Percentiles rank a stretch among this genome's conserved stretches.
Conservation (phyloP, 2,329 filamentous ascomycete species). For the Sclerotinia sclerotiorum region DNA sequence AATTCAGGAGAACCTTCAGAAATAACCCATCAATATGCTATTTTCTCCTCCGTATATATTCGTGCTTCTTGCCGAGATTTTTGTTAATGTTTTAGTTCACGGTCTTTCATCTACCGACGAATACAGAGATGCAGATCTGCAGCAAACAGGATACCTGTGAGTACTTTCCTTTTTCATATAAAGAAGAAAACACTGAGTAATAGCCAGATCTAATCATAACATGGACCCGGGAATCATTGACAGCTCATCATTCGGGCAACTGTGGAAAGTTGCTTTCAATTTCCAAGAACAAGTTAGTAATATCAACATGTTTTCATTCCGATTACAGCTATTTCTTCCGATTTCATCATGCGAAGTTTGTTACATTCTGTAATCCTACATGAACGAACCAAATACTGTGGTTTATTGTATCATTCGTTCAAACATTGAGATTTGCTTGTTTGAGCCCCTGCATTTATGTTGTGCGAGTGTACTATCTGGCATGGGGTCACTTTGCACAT, state of each 20-base stretch:
- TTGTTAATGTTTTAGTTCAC: not conserved
- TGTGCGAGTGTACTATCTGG: not conserved
- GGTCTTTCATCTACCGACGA: slow-evolving; percentile 13
- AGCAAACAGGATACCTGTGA: slow-evolving; percentile 18
- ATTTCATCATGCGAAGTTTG: not conserved
- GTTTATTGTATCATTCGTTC: not conserved
- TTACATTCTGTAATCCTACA: no score
- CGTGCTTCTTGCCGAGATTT: not conserved
- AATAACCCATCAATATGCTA: not conserved
- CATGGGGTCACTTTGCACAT: not conserved
- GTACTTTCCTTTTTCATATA: not conserved
- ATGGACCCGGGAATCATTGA: slow-evolving; percentile 60
- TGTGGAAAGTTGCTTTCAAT: slow-evolving; percentile 48
- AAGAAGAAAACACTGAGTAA: not conserved
- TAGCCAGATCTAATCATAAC: slow-evolving; percentile 51
- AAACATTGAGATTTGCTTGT: not conserved
- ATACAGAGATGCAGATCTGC: slow-evolving; percentile 19
- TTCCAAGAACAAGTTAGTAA: slow-evolving; percentile 17
- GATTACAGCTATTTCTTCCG: no score
- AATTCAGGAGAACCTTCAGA: not conserved
- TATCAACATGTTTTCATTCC: not conserved
- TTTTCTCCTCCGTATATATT: not conserved
- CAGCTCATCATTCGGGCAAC: slow-evolving; percentile 54
- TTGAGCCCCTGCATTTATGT: not conserved
- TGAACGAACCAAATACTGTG: not conserved